Evolutionary conservation across 441 rosid species (phyloP).

Genomic region (Viola pubescens): DNA sequence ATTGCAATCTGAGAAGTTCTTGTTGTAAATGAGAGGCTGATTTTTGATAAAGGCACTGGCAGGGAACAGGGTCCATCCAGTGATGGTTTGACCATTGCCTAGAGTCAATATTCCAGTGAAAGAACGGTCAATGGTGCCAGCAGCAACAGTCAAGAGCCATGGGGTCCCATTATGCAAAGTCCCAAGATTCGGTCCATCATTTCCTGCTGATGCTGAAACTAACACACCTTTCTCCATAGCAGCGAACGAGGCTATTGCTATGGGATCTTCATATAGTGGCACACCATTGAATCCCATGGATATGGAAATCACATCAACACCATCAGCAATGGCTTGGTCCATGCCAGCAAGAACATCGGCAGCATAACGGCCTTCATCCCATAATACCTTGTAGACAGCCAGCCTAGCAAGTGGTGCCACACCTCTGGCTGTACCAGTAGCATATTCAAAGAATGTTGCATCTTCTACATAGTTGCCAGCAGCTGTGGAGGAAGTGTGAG

Average conservation of each 20-base stretch:
- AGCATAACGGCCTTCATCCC: constrained; percentile 31
- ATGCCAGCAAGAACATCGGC: constrained; percentile 50
- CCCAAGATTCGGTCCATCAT: constrained; percentile 24
- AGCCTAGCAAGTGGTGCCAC: constrained; percentile 33
- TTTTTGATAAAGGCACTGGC: constrained; percentile 23
- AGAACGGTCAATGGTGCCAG: constrained; percentile 41
- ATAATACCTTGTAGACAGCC: constrained; percentile 47
- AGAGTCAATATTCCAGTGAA: constrained; percentile 30
- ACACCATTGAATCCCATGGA: constrained; percentile 37
- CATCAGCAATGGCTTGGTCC: constrained; percentile 43
- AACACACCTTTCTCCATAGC: constrained; percentile 42
- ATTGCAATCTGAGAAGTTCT: constrained; percentile 28
- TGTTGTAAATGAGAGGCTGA: constrained; percentile 24
- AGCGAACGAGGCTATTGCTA: constrained; percentile 48
- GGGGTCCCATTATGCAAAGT: constrained; percentile 47
- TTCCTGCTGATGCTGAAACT: constrained; percentile 50
- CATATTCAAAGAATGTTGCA: constrained; percentile 37
- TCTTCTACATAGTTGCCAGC: constrained; percentile 35
- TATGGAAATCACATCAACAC: constrained; percentile 48
- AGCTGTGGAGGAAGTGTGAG: constrained; percentile 39
- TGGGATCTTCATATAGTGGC: constrained; percentile 38
- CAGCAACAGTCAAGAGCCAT: constrained; percentile 45
- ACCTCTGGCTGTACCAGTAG: constrained; percentile 43
- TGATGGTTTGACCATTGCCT: constrained; percentile 28
- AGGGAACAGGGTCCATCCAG: constrained; percentile 36